Base-by-base conservation (phyloP, 176 grass and related monocot species). In the Oropetium thomaeum region DNA sequence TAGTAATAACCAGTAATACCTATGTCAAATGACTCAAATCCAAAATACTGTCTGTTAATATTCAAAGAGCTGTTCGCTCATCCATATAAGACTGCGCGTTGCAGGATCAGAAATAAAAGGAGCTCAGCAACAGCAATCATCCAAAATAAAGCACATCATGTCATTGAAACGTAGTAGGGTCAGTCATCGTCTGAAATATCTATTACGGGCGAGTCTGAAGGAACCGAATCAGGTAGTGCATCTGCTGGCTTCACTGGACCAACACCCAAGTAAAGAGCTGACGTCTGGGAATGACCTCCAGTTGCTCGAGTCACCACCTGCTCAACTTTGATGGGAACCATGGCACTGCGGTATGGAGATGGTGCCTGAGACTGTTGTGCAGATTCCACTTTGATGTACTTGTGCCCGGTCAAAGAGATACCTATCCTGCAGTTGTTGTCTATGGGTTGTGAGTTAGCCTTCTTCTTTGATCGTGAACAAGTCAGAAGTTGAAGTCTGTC, bases 151-250 rank as follows among this genome's bases (percentile, higher is more conserved):
- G 35, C 10, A 28, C 10, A 67, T n/a, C 45, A 19, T 29, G 11
- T 44, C 59, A 45, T 7, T 10, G 15, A 48, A 30, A 10, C 40
- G 27, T 7, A 45, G 26, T 26, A 39, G 14, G 52, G n/a, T 78
- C 67, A 87, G 13, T 87, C 85, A 54, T 89, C 87, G 44, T 89
- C 87, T 31, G 87, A 85, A 76, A 89, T 73, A 23, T 55, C 15
- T 68, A 89, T 73, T 16, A 89, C 20, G 57, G 33, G 47, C 31
- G 1, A 39, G 23, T 75, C 39, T 40, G 64, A 10, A 62, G 63
- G 43, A 54, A 53, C 16, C 20, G 31, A 61, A 40, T 57, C n/a
- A 1, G 19, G 44, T 48, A n/a, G 33, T 26, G 34, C 63, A 45
- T 63, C 55, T 45, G 64, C 57, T 54, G 76, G 47, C 16, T 62